Evolutionary conservation across 352 stramenopile genomes (phyloP), one percentile per base, ranked within the genome.

Genomic region (Phytophthora meadii): DNA sequence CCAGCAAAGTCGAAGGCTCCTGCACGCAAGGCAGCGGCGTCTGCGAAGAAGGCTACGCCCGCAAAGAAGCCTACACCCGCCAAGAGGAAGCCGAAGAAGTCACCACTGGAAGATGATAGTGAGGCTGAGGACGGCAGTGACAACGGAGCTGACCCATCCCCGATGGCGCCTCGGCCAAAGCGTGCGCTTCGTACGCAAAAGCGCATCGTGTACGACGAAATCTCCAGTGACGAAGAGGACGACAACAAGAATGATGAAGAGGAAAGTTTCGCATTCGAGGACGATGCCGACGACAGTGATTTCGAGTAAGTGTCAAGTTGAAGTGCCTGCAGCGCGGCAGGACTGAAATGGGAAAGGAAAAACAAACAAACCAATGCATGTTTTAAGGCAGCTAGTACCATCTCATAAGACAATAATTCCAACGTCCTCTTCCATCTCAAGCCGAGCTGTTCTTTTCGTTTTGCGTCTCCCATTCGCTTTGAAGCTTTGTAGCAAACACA

Each of bases 251-350:
- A 58, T 5, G 68, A 72, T 11, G 74, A 76, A 22, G 73, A 81
- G 32, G 80, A 89, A 4, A 79, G 61, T 27, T 89, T 81, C 44
- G 82, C 84, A 10, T 70, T 88, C 14, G 72, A 81, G 40, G 72
- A 68, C 10, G 74, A 76, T n/a, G 79, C 74, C 32, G 78, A 87
- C 8, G 82, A 87, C 51, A 90, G 79, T 50, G 85, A 92, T 50
- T 89, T 82, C 54, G 73, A 84, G 45, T 68, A 61, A 63, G 37
- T 54, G 28, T 70, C 61, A 49, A 61, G 46, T 62, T 36, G 22
- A 56, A 39, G 28, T 66, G 25, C 57, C 63, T 68, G 49, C 22
- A n/a, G 4, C 42, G 39, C 44, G 27, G 32, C 58, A 68, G 51
- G 58, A 72, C 42, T 52, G 25, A 36, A 56, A 5, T 4, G 34